Evolutionary conservation across 768 basidiomycete genomes (phyloP).

Genomic region (Russula olivacea): DNA sequence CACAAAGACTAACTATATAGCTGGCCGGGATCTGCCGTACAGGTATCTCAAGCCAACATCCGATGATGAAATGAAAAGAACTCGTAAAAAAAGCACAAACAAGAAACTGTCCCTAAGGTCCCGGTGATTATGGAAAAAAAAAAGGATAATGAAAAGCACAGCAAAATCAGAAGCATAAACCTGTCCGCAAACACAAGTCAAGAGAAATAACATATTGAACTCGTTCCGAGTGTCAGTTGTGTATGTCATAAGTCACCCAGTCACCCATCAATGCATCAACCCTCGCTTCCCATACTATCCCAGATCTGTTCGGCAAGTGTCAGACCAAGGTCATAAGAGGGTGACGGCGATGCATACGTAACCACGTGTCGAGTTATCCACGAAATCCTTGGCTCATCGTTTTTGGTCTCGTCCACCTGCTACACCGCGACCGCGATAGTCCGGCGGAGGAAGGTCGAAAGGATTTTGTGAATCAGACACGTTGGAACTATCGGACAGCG

Average conservation of each 20-base stretch:
- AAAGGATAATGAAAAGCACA: neutral
- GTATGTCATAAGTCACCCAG: neutral
- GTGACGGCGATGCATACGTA: neutral
- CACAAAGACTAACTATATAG: conserved; percentile 21
- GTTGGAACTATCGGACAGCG: neutral
- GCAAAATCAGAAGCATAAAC: neutral
- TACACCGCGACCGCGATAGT: neutral
- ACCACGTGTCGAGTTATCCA: neutral
- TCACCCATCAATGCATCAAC: neutral
- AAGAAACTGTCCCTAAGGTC: conserved; percentile 5
- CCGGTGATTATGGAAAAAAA: neutral
- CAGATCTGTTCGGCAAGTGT: neutral
- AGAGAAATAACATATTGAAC: neutral
- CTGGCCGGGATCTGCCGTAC: conserved; percentile 17
- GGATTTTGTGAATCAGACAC: neutral
- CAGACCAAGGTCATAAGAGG: neutral
- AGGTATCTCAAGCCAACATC: neutral
- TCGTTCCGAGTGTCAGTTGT: neutral
- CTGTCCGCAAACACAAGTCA: neutral
- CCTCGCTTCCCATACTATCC: neutral
- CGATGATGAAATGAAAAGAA: neutral
- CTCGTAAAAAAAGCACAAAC: neutral
- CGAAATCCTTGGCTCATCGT: conserved; percentile 6
- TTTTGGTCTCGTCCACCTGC: neutral
- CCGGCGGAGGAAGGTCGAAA: neutral